phyloP scores from a whole-genome alignment of 2,329 filamentous ascomycete genomes.

The Raffaelea ambrosiae region DNA sequence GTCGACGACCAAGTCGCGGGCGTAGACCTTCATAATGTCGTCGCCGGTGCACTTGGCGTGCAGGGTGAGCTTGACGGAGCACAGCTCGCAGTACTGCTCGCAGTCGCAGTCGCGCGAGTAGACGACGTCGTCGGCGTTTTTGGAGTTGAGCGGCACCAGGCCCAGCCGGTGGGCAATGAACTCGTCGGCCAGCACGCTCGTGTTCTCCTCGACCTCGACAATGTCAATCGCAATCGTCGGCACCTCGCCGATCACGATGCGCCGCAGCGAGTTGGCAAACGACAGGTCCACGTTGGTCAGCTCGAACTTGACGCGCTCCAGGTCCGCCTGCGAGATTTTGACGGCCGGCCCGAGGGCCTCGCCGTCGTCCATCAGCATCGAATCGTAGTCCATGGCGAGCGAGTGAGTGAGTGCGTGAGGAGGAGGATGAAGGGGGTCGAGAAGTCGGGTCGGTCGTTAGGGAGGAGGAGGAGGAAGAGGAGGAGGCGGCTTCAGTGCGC shows the following conservation, averaged over 20 bases:
- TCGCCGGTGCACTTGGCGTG: slow-evolving; percentile 80
- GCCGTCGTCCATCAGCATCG: slow-evolving; percentile 47
- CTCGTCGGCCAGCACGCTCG: slow-evolving; percentile 91
- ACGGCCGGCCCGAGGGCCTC: slow-evolving; percentile 48
- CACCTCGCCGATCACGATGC: slow-evolving; percentile 86
- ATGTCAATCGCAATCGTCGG: slow-evolving; percentile 92
- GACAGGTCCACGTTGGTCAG: slow-evolving; percentile 82
- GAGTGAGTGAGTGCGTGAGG: too few relatives aligned
- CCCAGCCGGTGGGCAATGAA: slow-evolving; percentile 91
- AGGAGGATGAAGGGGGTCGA: too few relatives aligned
- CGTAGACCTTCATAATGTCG: slow-evolving; percentile 89
- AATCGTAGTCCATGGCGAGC: slow-evolving; percentile 46
- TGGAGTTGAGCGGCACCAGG: slow-evolving; percentile 78
- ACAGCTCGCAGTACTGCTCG: slow-evolving; percentile 88
- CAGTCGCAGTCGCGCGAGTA: slow-evolving; percentile 95
- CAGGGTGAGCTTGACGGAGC: slow-evolving; percentile 75
- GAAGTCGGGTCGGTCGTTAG: too few relatives aligned
- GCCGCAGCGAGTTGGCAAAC: slow-evolving; percentile 86
- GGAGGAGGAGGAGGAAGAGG: too few relatives aligned
- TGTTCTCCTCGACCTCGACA: slow-evolving; percentile 88
- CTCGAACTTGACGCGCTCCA: slow-evolving; percentile 80
- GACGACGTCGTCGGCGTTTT: slow-evolving; percentile 71
- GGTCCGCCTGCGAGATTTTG: slow-evolving; percentile 67
- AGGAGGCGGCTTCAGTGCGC: too few relatives aligned
- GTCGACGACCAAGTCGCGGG: slow-evolving; percentile 72